Evolutionary conservation across 2,329 filamentous ascomycete species (phyloP).

Genomic region (Fusarium neocosmosporiellum): DNA sequence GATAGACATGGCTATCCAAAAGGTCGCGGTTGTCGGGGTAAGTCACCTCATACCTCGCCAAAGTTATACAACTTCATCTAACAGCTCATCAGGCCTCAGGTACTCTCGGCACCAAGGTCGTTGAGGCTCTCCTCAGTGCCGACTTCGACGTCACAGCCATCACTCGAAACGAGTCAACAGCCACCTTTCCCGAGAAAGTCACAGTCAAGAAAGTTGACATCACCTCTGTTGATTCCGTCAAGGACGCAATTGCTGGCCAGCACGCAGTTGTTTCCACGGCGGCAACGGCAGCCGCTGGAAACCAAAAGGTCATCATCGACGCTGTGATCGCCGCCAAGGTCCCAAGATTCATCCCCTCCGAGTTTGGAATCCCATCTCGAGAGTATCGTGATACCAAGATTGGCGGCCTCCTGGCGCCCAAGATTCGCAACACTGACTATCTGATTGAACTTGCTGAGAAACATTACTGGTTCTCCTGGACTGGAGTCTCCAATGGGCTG

Average conservation of each 20-base stretch:
- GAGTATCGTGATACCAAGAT: slow-evolving; percentile 4
- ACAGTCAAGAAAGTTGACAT: background rate
- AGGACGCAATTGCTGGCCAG: background rate
- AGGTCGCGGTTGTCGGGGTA: background rate
- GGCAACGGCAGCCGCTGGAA: background rate
- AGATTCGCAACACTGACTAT: background rate
- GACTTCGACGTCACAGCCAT: background rate
- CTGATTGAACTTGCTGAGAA: background rate
- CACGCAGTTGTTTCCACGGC: background rate
- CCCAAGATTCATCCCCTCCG: background rate
- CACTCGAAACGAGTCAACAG: background rate
- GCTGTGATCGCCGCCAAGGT: background rate
- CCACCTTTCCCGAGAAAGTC: background rate
- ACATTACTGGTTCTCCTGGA: background rate
- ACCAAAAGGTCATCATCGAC: background rate
- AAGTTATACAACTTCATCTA: background rate
- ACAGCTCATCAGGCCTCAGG: background rate
- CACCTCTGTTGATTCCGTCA: background rate
- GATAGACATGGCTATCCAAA: background rate
- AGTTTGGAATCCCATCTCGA: slow-evolving; percentile 1
- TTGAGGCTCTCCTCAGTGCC: background rate
- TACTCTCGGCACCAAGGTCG: background rate
- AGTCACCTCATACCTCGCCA: background rate
- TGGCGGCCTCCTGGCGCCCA: background rate
- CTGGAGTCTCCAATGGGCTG: background rate